phyloP scores from a whole-genome alignment of 805 yeast species.

The Scheffersomyces amazonensis region DNA sequence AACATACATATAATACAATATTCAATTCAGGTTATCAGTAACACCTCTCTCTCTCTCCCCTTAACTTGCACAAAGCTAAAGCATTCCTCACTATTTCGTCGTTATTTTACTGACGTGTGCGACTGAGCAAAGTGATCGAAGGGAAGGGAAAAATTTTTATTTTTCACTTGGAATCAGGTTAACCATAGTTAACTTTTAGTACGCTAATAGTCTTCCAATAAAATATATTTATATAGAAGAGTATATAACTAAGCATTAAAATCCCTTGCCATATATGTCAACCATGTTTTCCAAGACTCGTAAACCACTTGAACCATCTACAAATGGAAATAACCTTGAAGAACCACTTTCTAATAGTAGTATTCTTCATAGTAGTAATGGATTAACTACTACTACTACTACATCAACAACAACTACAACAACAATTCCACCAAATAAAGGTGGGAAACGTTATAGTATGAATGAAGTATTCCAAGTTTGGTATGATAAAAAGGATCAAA shows the following conservation, averaged over 20 bases:
- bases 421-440: conserved; percentile 35
- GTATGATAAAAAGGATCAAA: conserved; percentile 29
- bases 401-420: neutral
- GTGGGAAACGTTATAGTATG: conserved; percentile 45
- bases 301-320: conserved; percentile 2
- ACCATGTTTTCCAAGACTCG: conserved; percentile 5
- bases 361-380: neutral
- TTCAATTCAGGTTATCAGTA: too few relatives aligned
- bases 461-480: conserved; percentile 55
- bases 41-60: too few relatives aligned
- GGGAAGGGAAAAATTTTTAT: too few relatives aligned
- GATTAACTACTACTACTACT: neutral
- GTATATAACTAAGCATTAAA: neutral
- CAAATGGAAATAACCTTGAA: conserved; percentile 1
- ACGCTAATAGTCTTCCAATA: too few relatives aligned
- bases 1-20: too few relatives aligned
- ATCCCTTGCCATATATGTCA: too few relatives aligned
- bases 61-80: too few relatives aligned
- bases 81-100: too few relatives aligned
- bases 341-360: neutral
- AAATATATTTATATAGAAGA: neutral
- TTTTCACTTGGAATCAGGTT: too few relatives aligned
- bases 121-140: too few relatives aligned
- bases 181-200: too few relatives aligned
- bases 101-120: too few relatives aligned